Percentiles rank a stretch among this genome's conserved stretches.
Conservation (phyloP, 1,284 basidiomycete species). For the Tausonia pullulans region DNA sequence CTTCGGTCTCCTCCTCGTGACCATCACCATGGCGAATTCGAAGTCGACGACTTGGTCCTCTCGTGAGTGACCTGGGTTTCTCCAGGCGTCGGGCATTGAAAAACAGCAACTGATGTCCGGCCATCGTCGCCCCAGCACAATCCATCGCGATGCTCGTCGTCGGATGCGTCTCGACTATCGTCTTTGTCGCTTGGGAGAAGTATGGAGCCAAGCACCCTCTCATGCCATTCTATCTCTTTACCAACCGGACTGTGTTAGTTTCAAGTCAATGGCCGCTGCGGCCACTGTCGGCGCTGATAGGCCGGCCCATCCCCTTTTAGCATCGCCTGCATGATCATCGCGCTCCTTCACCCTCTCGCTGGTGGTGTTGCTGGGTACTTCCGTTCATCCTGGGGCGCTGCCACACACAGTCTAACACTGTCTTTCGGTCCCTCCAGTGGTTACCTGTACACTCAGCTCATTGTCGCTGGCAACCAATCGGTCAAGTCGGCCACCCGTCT, state of each 20-base stretch:
- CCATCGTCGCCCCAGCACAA: slow-evolving; percentile 20
- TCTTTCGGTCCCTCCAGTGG: slow-evolving; percentile 20
- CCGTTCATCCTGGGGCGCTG: too few relatives aligned
- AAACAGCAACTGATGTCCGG: neutral
- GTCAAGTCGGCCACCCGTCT: slow-evolving; percentile 26
- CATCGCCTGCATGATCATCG: slow-evolving; percentile 27
- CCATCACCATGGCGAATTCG: slow-evolving; percentile 31
- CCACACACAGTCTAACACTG: slow-evolving; percentile 16
- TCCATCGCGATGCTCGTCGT: slow-evolving; percentile 29
- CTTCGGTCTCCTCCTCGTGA: slow-evolving; percentile 30
- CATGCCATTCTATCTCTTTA: slow-evolving; percentile 25
- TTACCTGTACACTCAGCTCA: slow-evolving; percentile 12
- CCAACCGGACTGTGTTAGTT: too few relatives aligned
- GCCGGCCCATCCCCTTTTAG: too few relatives aligned
- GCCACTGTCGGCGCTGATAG: too few relatives aligned
- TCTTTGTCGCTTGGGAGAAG: slow-evolving; percentile 28
- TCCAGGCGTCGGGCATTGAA: neutral
- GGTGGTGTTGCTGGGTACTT: slow-evolving; percentile 27
- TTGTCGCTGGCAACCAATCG: slow-evolving; percentile 25
- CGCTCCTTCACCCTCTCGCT: slow-evolving; percentile 28
- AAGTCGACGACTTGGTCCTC: slow-evolving; percentile 28
- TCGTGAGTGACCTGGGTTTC: slow-evolving; percentile 7
- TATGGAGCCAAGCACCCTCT: slow-evolving; percentile 29
- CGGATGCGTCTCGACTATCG: slow-evolving; percentile 23
- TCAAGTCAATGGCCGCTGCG: too few relatives aligned